A percentile compares a stretch with the other conserved stretches of the same genome.
phyloP scores from a whole-genome alignment of 768 basidiomycete species.

The Tremella mesenterica region DNA sequence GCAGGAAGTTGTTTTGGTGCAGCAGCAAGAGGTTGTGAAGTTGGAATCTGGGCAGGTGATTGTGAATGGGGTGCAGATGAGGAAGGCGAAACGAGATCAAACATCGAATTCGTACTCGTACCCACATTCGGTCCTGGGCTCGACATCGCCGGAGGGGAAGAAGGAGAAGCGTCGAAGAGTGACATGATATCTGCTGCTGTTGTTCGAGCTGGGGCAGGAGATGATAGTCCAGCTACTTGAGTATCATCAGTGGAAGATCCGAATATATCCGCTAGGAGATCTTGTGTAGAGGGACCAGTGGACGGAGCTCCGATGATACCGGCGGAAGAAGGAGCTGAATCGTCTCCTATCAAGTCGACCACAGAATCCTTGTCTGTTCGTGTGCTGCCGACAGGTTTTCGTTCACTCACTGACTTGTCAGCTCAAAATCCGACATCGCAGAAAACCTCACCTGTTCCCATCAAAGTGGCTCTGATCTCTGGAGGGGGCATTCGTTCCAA shows the following conservation, averaged over 20 bases:
- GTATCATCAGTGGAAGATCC: constrained; percentile 48
- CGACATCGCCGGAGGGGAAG: constrained; percentile 23
- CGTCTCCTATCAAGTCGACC: constrained; percentile 78
- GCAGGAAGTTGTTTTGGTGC: constrained; percentile 55
- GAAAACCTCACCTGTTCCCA: constrained; percentile 63
- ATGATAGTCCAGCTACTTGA: constrained; percentile 37
- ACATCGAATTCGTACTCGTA: constrained; percentile 30
- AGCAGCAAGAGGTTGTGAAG: constrained; percentile 41
- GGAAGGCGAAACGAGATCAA: constrained; percentile 24
- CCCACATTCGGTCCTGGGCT: constrained; percentile 6
- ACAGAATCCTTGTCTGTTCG: constrained; percentile 58
- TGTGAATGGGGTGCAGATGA: constrained; percentile 6
- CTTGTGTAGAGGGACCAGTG: constrained; percentile 56
- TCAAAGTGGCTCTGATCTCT: constrained; percentile 91
- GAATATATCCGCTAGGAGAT: constrained; percentile 87
- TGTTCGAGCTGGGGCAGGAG: constrained; percentile 50
- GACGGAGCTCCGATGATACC: constrained; percentile 46
- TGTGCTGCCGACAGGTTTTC: constrained; percentile 89
- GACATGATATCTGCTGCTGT: constrained; percentile 80
- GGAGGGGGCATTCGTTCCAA: constrained; percentile 98
- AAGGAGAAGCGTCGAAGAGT: constrained; percentile 59
- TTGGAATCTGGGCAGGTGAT: constrained; percentile 20
- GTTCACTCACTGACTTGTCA: constrained; percentile 67
- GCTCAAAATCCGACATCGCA: neutral
- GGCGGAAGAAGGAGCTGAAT: constrained; percentile 48